A percentile compares a stretch with the other conserved stretches of the same genome.
Evolutionary conservation across 1,284 basidiomycete species (phyloP).

Genomic region (Ustilago cynodontis): DNA sequence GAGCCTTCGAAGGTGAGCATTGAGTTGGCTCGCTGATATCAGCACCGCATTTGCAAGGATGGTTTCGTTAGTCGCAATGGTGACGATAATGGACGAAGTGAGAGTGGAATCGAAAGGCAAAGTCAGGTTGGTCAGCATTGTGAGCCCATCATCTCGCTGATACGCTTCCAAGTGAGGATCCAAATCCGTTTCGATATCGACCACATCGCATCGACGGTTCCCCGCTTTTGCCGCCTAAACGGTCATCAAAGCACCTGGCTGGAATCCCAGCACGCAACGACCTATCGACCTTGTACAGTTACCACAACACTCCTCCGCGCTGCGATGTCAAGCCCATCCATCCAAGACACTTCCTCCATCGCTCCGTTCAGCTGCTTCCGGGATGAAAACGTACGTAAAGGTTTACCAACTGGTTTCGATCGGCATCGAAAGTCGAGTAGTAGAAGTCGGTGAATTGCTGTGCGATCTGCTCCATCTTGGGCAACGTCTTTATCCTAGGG

Average conservation of each 20-base stretch:
- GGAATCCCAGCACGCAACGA: no score
- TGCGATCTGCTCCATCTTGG: slow-evolving; percentile 65
- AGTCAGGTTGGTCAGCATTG: background rate
- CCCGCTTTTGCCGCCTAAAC: no score
- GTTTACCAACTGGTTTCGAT: slow-evolving; percentile 74
- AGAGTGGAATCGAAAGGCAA: background rate
- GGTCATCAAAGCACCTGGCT: no score
- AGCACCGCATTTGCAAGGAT: background rate
- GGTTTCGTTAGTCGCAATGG: background rate
- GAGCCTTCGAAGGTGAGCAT: slow-evolving; percentile 90
- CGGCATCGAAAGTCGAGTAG: slow-evolving; percentile 76
- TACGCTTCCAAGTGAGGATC: background rate
- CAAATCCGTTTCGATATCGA: no score
- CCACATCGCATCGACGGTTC: no score
- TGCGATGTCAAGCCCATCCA: no score
- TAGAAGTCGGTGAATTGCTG: slow-evolving; percentile 69
- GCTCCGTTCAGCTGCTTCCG: no score
- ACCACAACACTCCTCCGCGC: no score
- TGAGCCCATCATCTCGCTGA: background rate
- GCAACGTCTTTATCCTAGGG: background rate
- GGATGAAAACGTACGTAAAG: slow-evolving; percentile 80
- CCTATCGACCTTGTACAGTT: no score
- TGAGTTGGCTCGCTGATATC: slow-evolving; percentile 79
- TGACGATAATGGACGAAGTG: background rate
- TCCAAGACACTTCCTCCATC: no score